phyloP scores from a whole-genome alignment of 73 alveolate species.

The Symbiodinium pilosum region DNA sequence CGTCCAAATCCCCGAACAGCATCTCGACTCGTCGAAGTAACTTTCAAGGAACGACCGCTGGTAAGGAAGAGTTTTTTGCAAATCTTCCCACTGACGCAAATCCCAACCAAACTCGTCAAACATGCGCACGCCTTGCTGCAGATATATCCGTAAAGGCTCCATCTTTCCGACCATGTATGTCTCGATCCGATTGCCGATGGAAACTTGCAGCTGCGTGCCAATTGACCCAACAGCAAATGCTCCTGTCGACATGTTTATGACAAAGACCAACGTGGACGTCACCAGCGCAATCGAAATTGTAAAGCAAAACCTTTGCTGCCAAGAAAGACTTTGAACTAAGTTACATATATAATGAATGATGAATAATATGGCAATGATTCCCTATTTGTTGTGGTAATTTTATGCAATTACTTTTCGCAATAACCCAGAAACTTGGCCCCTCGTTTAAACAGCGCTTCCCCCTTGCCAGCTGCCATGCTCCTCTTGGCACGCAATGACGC shows the following conservation, averaged over 20 bases:
- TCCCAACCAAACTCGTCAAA: conserved; percentile 11
- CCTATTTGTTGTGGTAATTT: no score
- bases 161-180: neutral
- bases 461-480: no score
- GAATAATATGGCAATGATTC: no score
- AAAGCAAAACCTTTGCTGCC: neutral
- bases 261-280: conserved; percentile 12
- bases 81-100: conserved; percentile 6
- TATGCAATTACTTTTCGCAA: no score
- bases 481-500: no score
- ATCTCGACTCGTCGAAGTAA: conserved; percentile 13
- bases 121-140: conserved; percentile 13
- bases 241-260: conserved; percentile 25
- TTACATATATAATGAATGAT: no score
- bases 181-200: neutral
- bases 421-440: no score
- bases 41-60: conserved; percentile 2
- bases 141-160: conserved; percentile 6
- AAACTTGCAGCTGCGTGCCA: conserved; percentile 4
- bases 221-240: conserved; percentile 31
- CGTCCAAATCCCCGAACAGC: neutral
- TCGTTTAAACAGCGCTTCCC: no score
- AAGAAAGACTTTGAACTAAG: no score
- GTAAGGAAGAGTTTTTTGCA: conserved; percentile 10
- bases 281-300: neutral